Conservation (phyloP, 257 asterid genomes). For the Solanum tacnaense region DNA sequence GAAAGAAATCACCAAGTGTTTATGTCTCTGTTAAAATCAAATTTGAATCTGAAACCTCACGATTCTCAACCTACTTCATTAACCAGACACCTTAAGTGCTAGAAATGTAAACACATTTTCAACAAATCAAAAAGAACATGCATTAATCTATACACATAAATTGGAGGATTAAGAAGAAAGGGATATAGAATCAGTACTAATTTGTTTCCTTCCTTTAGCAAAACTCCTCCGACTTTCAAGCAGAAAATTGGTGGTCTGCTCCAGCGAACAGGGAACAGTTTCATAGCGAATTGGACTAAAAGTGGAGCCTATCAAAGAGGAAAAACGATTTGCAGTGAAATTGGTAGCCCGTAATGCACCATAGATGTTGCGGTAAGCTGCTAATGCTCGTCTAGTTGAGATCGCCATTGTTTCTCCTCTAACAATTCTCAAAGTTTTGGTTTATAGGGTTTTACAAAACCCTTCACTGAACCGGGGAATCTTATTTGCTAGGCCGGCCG, state of each 20-base stretch:
- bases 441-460: constrained; percentile 13
- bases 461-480: neutral
- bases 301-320: constrained; percentile 15
- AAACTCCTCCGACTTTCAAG: constrained; percentile 43
- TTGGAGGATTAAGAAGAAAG: neutral
- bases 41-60: neutral
- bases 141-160: neutral
- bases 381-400: constrained; percentile 45
- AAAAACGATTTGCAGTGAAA: constrained; percentile 16
- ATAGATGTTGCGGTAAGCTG: constrained; percentile 20
- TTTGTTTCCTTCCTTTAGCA: constrained; percentile 64
- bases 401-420: constrained; percentile 34
- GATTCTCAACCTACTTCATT: neutral
- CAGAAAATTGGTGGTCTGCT: neutral
- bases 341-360: constrained; percentile 31
- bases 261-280: constrained; percentile 6
- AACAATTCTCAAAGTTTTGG: neutral
- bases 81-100: neutral
- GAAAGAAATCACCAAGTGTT: neutral
- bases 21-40: no score
- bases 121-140: neutral
- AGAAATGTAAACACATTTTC: neutral
- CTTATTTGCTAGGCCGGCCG: neutral
- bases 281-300: constrained; percentile 16
- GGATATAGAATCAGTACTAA: constrained; percentile 16